Evolutionary conservation across 108 stramenopile genomes (phyloP), one percentile per base, ranked within the genome.

Genomic region (Cyclostephanos invisitatus): DNA sequence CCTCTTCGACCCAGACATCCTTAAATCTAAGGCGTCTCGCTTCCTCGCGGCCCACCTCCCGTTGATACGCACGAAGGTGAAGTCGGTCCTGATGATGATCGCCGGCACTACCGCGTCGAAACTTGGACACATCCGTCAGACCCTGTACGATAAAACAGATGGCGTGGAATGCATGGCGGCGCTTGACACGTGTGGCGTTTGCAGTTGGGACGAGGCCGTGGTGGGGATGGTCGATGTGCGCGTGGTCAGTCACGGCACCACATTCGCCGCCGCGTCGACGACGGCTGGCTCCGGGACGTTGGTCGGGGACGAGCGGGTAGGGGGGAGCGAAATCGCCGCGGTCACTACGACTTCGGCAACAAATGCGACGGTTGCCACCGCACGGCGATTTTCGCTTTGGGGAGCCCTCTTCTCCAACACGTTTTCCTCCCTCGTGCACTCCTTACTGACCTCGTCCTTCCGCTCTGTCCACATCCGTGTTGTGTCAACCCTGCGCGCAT

Each of bases 61-160:
- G 0, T 64, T 95, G 46, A 89, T 95, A 32, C 81, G 91, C 38
- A 90, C 83, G 72, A 92, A 92, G 65, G 91, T 90, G 38, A 92
- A 90, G 73, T 80, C 83, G 27, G 84, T 95, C 36, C 73, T 95
- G 27, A 80, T 85, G 60, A 68, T 75, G 12, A 93, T 95, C 74
- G 94, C 94, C 14, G 94, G 94, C 5, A 93, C 94, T 1, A 91
- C 94, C 11, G 91, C 94, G 21, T 83, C 86, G 27, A 86, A 87
- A 10, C 71, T 95, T 38, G 94, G 91, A 59, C 85, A 91, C 20
- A 95, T 95, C 61, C 87, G 94, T 6, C 94, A 95, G 68, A 83
- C 87, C 1, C 65, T 95, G 40, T 95, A 93, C 65, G 94, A 95
- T 67, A 92, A 90, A 53, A 95, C 94, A 2, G 90, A 92, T 63